Conservation (phyloP, 768 basidiomycete genomes). For the Hydnum rufescens region DNA sequence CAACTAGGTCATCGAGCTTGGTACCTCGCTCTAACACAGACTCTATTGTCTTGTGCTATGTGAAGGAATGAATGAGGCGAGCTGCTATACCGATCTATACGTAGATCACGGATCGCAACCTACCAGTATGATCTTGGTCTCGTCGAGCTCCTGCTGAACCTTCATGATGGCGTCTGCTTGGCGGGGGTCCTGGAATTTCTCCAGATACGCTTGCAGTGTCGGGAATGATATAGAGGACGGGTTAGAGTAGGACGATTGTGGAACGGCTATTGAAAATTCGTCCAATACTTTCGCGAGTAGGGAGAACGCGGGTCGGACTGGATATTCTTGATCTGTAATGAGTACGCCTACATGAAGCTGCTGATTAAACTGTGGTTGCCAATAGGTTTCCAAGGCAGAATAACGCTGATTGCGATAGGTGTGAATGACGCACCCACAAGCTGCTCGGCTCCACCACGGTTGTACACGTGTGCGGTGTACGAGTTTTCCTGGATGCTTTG, state of each 20-base stretch:
- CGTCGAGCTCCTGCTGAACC: slow-evolving; percentile 94
- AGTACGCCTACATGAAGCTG: slow-evolving; percentile 42
- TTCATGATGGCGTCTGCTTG: slow-evolving; percentile 98
- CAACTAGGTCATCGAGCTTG: slow-evolving; percentile 88
- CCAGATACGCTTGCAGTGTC: slow-evolving; percentile 52
- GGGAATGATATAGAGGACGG: slow-evolving; percentile 57
- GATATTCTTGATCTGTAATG: slow-evolving; percentile 91
- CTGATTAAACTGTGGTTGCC: slow-evolving; percentile 3
- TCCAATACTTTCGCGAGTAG: slow-evolving; percentile 83
- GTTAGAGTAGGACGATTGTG: slow-evolving; percentile 44
- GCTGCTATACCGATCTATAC: background rate
- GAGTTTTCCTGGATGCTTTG: slow-evolving; percentile 89
- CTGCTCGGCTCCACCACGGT: slow-evolving; percentile 68
- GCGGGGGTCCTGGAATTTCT: slow-evolving; percentile 90
- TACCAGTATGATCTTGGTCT: slow-evolving; percentile 96
- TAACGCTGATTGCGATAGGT: background rate
- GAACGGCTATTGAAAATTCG: slow-evolving; percentile 69
- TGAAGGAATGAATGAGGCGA: background rate
- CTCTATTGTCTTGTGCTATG: slow-evolving; percentile 97
- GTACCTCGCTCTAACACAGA: slow-evolving; percentile 90
- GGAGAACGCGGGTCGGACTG: slow-evolving; percentile 90
- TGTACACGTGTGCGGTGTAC: slow-evolving; percentile 87
- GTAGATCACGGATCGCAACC: slow-evolving; percentile 13
- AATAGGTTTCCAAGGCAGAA: too few species aligned
- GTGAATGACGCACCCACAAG: slow-evolving; percentile 42